A percentile compares a stretch with the other conserved stretches of the same genome.
phyloP scores from a whole-genome alignment of 129 eudicot species.

The Apium graveolens region DNA sequence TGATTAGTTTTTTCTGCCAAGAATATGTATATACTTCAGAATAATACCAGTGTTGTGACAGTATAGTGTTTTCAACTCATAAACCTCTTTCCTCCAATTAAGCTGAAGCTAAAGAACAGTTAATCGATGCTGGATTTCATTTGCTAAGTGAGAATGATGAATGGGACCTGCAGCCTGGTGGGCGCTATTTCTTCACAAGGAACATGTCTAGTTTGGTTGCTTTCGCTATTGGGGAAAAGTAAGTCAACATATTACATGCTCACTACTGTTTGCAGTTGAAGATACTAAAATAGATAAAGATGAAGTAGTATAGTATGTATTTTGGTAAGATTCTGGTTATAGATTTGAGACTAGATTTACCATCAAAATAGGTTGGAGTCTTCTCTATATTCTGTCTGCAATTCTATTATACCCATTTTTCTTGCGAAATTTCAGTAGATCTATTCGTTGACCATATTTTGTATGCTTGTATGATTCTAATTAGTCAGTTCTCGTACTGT shows the following conservation, averaged over 20 bases:
- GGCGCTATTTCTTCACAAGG: constrained; percentile 87
- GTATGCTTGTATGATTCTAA: neutral
- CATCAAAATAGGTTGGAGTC: neutral
- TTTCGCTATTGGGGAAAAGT: constrained; percentile 86
- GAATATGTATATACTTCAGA: neutral
- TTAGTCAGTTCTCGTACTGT: neutral
- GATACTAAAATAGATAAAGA: neutral
- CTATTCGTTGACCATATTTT: neutral
- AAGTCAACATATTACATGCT: constrained; percentile 18
- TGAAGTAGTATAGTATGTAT: neutral
- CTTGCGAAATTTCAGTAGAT: neutral
- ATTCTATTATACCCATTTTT: neutral
- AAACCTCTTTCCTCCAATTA: constrained; percentile 4
- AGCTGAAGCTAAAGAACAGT: constrained; percentile 92
- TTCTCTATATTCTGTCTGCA: neutral
- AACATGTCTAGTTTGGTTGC: constrained; percentile 95
- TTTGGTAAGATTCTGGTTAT: neutral
- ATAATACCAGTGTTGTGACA: neutral
- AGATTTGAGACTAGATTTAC: neutral
- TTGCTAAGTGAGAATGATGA: constrained; percentile 79
- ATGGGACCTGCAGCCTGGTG: constrained; percentile 96
- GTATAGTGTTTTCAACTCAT: neutral
- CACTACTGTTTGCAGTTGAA: neutral
- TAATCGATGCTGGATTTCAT: constrained; percentile 77
- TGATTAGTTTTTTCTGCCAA: too few relatives aligned